Base-by-base conservation (phyloP, 345 rosid species). In the Gossypium thurberi region DNA sequence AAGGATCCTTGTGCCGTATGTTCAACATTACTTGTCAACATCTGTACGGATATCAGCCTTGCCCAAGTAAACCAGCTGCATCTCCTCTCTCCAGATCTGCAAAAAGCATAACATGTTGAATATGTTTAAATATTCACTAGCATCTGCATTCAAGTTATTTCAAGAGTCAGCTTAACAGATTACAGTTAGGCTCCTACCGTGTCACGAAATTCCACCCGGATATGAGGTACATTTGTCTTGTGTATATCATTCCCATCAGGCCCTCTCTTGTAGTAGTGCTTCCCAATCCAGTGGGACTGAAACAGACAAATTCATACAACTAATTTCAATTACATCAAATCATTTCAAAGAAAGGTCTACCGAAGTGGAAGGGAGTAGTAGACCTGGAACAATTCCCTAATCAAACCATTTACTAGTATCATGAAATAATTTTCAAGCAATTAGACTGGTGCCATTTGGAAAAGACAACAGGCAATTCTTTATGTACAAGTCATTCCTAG, bases 271-370 rank as follows among this genome's bases (percentile, higher is more conserved):
- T 90, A 96, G 89, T 96, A 93, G 76, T 82, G 85, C 65, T 85
- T 85, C 20, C 98, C 98, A 4, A 96, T 93, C 99, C 99, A 96
- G 74, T 96, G 99, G 0, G 98, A 89, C 99, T 96, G 86, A 58
- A 83, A 71, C 64, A 75, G 21, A 62, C 18, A 58, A 7, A 25
- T 58, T 58, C 33, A 59, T 64, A 62, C 28, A 17, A 69, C 25
- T 50, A 13, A 67, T 70, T 59, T 25, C 46, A 28, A 21, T 71
- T 58, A 74, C 57, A 18, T 58, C 23, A 74, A 33, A 53, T 55
- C 56, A 75, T 17, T 23, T 17, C 18, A 52, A 26, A 26, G 40
- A 23, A 28, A 33, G 33, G 37, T 17, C 67, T 65, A 9, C 50
- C 25, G 0, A 28, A 60, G 42, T 26, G 33, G 20, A 28, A 62